Evolutionary conservation across 208 protist species (phyloP), one percentile per base, ranked within the genome.

Genomic region (Trypanosoma conorhini): DNA sequence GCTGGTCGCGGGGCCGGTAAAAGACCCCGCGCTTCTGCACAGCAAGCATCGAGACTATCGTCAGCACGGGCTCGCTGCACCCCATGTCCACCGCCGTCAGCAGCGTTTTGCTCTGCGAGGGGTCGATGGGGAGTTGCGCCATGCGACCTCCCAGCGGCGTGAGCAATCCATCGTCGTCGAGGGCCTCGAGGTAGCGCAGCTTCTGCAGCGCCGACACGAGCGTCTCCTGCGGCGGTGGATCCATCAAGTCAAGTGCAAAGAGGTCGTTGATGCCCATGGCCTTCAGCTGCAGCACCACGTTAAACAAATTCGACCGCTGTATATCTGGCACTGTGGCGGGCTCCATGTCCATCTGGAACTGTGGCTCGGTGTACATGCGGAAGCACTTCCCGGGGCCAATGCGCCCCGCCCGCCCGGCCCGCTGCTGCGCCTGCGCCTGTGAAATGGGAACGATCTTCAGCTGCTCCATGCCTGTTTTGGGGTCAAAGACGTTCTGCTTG

Each of bases 121-220:
- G 98, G 69, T 99, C 98, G 40, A 99, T 93, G 35, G 99, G 98
- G 59, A 99, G 98, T 81, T 99, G 95, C 28, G 98, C 98, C 98
- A 99, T 99, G 67, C 97, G 95, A 63, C 97, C 89, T n/a, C 98
- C 98, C 7, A 99, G 83, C 22, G 89, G 83, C 8, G 99, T 99
- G 15, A 99, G 88, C 31, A 99, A 67, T 12, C 98, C 98, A 54
- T 99, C 98, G 51, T 99, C 98, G 72, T 99, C 98, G 3, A 99
- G 85, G 5, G 98, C 98, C 65, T 97, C 97, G 26, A 99, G 91
- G 42, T 95, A 97, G 62, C 98, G 98, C 74, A 96, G 91, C 98
- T 96, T 89, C 77, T 99, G 92, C 80, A 99, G 87, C n/a, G 98
- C 98, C 0, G 81, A 72, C 22, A 99, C 88, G n/a, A 99, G 81